Percentiles rank a stretch among this genome's conserved stretches.
Conservation (phyloP, 2,329 filamentous ascomycete species). For the Colletotrichum tropicale region DNA sequence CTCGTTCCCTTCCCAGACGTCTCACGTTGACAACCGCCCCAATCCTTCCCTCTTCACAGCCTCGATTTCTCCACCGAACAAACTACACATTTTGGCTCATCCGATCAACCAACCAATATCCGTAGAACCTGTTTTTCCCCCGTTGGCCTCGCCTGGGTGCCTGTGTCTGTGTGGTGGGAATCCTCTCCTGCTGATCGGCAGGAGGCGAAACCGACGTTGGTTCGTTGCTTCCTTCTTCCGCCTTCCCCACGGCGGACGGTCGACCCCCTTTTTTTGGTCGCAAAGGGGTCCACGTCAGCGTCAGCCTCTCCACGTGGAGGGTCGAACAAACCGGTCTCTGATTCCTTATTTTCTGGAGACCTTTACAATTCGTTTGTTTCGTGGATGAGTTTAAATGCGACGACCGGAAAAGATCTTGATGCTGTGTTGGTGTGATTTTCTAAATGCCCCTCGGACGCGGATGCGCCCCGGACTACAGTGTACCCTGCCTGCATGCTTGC, state of each 20-base stretch:
- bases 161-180: neutral
- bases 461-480: neutral
- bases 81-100: neutral
- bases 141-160: no score
- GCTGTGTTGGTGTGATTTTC: neutral
- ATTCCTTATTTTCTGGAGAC: neutral
- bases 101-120: neutral
- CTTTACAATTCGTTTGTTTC: neutral
- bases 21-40: neutral
- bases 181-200: neutral
- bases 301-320: neutral
- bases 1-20: neutral
- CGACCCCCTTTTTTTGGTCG: neutral
- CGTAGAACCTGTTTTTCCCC: neutral
- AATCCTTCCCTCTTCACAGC: neutral
- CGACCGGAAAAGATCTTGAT: neutral
- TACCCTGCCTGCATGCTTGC: neutral
- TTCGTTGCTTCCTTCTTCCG: neutral
- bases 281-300: neutral
- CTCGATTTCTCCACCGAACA: slow-evolving; percentile 10
- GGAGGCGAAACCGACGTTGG: neutral
- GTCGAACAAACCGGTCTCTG: neutral
- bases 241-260: neutral
- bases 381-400: neutral
- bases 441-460: neutral